Conservation (phyloP, 2,329 filamentous ascomycete genomes). For the Cadophora sp. region DNA sequence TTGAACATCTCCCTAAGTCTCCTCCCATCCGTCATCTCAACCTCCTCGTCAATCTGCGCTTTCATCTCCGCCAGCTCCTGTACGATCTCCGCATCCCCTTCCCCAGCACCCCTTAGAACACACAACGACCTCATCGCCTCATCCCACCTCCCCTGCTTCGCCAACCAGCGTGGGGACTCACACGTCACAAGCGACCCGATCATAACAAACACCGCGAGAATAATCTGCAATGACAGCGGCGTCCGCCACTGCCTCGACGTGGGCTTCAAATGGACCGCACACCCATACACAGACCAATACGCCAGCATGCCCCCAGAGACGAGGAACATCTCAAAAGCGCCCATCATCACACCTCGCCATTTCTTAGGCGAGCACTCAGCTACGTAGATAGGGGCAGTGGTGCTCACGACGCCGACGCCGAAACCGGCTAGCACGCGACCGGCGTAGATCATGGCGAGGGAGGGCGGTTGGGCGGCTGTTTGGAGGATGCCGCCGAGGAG, state of each 20-base stretch:
- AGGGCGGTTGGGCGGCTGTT: conserved; percentile 29
- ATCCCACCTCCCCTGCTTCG: conserved; percentile 52
- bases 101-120: conserved; percentile 56
- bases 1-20: conserved; percentile 55
- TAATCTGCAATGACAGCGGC: conserved; percentile 55
- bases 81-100: conserved; percentile 44
- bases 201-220: conserved; percentile 67
- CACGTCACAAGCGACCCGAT: conserved; percentile 48
- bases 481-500: conserved; percentile 39
- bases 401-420: conserved; percentile 50
- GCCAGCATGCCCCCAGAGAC: conserved; percentile 51
- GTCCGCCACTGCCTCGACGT: conserved; percentile 55
- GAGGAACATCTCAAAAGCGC: conserved; percentile 55
- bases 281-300: conserved; percentile 50
- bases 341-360: conserved; percentile 52
- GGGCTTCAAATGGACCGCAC: conserved; percentile 47
- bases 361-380: conserved; percentile 64
- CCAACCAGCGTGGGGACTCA: conserved; percentile 63
- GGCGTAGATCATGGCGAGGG: conserved; percentile 30
- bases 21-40: conserved; percentile 52
- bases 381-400: conserved; percentile 47
- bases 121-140: conserved; percentile 56
- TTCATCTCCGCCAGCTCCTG: conserved; percentile 51
- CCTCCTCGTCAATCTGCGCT: conserved; percentile 56
- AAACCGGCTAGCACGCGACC: conserved; percentile 36